These are phyloP conservation scores for Leucaena leucocephala DNA, from an alignment of 306 rosid species.

Conservation along the genomic window DNA sequence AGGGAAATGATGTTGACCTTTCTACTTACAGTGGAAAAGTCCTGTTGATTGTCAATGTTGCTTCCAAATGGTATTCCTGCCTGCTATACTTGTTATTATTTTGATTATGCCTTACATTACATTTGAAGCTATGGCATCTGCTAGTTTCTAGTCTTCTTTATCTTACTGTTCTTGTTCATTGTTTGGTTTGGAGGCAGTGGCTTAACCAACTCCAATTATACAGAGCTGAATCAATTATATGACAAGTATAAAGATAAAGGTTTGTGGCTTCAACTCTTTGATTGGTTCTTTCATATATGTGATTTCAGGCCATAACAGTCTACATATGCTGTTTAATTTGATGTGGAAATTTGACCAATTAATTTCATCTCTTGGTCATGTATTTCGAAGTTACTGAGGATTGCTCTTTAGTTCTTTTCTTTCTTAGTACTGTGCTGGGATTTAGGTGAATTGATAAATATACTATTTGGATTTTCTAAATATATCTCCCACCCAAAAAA, in stretches of 20 bases:
- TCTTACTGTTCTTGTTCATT: conserved; percentile 26
- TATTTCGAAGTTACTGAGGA: neutral
- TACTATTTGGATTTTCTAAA: no score
- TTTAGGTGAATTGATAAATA: neutral
- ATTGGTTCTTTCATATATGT: conserved; percentile 5
- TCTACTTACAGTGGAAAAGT: conserved; percentile 72
- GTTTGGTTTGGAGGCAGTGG: conserved; percentile 61
- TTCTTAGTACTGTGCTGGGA: neutral
- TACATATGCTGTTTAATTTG: neutral
- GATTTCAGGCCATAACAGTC: conserved; percentile 5
- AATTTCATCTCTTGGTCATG: neutral
- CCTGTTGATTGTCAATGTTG: conserved; percentile 80
- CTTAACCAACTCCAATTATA: conserved; percentile 80
- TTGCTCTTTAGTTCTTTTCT: neutral
- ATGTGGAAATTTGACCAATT: neutral
- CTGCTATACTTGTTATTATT: neutral
- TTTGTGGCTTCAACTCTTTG: conserved; percentile 25
- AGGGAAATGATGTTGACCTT: conserved; percentile 70
- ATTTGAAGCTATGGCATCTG: neutral
- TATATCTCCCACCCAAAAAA: no score
- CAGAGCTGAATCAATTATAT: conserved; percentile 77
- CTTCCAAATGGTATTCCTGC: conserved; percentile 76
- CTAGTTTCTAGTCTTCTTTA: neutral
- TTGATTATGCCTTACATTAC: neutral
- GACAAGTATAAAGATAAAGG: conserved; percentile 81